Percentiles rank a stretch among this genome's conserved stretches.
These are phyloP conservation scores for Mycosphaerella sp. DNA, from an alignment of 2,329 filamentous ascomycete genomes.

Conservation along the genomic window DNA sequence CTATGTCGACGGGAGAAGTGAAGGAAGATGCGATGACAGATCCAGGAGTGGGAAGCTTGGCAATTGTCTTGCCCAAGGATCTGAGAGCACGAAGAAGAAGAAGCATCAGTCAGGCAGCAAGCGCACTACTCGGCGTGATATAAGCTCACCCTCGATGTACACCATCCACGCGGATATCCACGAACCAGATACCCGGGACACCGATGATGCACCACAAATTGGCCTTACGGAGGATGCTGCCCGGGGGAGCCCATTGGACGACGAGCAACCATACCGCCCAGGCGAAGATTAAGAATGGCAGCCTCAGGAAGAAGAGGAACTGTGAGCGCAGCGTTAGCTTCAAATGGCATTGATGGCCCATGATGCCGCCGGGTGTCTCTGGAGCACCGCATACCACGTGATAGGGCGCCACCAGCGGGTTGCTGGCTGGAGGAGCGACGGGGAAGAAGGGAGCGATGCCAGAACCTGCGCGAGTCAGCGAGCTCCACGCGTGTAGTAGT, in stretches of 20 bases:
- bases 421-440: conserved; percentile 58
- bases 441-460: conserved; percentile 96
- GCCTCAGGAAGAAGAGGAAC: conserved; percentile 71
- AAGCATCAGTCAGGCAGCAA: conserved; percentile 16
- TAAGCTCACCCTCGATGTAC: conserved; percentile 72
- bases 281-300: conserved; percentile 69
- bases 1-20: conserved; percentile 84
- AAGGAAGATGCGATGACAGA: conserved; percentile 85
- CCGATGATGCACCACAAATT: conserved; percentile 81
- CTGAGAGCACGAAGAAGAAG: conserved; percentile 31
- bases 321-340: conserved; percentile 27
- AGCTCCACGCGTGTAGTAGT: conserved; percentile 7
- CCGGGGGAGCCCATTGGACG: conserved; percentile 67
- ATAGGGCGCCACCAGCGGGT: conserved; percentile 53
- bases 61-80: conserved; percentile 65
- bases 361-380: neutral
- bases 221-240: conserved; percentile 66
- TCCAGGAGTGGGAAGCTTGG: conserved; percentile 65
- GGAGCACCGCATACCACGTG: conserved; percentile 23
- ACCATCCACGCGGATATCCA: conserved; percentile 95
- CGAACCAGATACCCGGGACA: conserved; percentile 94
- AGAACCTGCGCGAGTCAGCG: conserved; percentile 57
- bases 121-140: neutral
- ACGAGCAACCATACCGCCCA: conserved; percentile 31
- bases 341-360: neutral